Base-by-base conservation (phyloP, 1,284 basidiomycete genomes). In the Boletus subluridellus region DNA sequence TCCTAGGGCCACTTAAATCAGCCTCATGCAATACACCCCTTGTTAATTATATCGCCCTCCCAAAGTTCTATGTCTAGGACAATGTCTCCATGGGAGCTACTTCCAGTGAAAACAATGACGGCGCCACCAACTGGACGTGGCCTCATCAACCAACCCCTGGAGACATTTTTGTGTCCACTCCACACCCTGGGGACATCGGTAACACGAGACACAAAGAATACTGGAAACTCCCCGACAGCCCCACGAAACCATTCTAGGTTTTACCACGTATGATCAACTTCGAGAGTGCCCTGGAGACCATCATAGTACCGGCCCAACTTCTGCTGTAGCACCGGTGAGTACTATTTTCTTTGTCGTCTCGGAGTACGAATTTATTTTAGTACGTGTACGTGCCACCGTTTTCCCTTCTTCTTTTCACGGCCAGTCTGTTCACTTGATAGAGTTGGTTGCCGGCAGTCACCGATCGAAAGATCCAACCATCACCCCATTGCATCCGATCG, bases 1-100 rank as follows among this genome's bases (percentile, higher is more conserved):
- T 17, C 48, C 1, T 1, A 14, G 5, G 7, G 30, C 21, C 30
- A 32, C n/a, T 35, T 8, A 4, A 21, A 17, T 14, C 15, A n/a
- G 32, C 11, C 4, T n/a, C 17, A 32, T 47, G 44, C 24, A 10
- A 28, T 26, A 5, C 12, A 4, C 17, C 52, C 37, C 9, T 30
- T 34, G 9, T 38, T 49, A 37, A 64, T 35, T 26, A 38, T 50
- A 38, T 32, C 21, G 38, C 11, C 5, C 17, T 11, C 42, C 26
- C 15, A 30, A 38, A 4, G n/a, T 39, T 47, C 38, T 42, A 49
- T 24, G 42, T 47, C 46, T 5, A 42, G 49, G 11, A 60, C 49
- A 65, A 60, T 17, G 44, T 66, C 34, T 47, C 64, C 58, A 50
- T 32, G 39, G 49, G 10, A 35, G 41, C 30, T 39, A 34, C 49